Conservation (phyloP, 768 basidiomycete species). For the Suillus spraguei region DNA sequence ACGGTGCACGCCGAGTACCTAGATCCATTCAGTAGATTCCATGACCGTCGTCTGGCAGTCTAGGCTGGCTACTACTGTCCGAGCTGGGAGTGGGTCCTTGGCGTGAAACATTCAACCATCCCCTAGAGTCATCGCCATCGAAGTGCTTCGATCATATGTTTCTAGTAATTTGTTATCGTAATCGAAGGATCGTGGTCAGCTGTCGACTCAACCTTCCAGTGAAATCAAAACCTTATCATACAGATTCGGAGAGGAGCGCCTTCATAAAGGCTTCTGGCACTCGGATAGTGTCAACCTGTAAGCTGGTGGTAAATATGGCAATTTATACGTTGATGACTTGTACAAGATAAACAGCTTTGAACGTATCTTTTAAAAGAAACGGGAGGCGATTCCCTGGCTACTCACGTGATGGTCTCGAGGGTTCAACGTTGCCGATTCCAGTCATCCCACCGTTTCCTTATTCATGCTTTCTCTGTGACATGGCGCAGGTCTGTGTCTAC, state of each 20-base stretch:
- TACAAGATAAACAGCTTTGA: slow-evolving; percentile 17
- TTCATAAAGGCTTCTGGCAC: slow-evolving; percentile 13
- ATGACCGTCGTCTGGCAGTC: too few relatives aligned
- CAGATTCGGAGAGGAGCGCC: slow-evolving; percentile 18
- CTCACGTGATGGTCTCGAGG: too few relatives aligned
- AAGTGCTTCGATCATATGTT: background rate
- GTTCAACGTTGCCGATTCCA: too few relatives aligned
- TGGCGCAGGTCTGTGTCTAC: too few relatives aligned
- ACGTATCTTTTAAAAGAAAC: slow-evolving; percentile 4
- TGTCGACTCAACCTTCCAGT: background rate
- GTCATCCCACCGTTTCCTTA: too few relatives aligned
- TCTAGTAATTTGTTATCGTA: background rate
- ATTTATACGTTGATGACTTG: background rate
- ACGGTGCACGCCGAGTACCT: background rate
- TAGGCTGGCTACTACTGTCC: background rate
- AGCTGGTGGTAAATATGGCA: slow-evolving; percentile 13
- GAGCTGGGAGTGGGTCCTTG: background rate
- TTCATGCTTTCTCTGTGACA: too few relatives aligned
- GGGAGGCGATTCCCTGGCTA: too few relatives aligned
- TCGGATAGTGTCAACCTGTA: slow-evolving; percentile 15
- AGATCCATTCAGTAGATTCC: background rate
- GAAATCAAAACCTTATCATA: slow-evolving; percentile 19
- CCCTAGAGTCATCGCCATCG: background rate
- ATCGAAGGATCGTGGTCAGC: too few relatives aligned
- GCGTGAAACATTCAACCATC: background rate